Percentiles rank a stretch among this genome's conserved stretches.
phyloP scores from a whole-genome alignment of 768 basidiomycete genomes.

The Piloderma croceum region DNA sequence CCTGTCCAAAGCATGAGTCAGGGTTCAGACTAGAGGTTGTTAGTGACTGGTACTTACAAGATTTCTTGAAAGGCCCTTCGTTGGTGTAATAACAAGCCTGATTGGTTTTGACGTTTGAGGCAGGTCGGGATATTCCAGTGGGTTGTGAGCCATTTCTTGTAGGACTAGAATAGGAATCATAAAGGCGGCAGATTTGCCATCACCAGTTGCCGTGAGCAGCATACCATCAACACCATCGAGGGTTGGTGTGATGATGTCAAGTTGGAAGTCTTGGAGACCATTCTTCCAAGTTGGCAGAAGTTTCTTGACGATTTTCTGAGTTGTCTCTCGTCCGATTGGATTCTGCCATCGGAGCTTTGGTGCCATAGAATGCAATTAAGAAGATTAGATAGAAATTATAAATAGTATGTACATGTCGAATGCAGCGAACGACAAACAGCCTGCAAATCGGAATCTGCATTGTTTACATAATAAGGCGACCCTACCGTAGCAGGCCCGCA shows the following conservation, averaged over 20 bases:
- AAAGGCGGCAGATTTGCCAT: constrained; percentile 7
- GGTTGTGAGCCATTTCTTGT: constrained; percentile 1
- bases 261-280: constrained; percentile 3
- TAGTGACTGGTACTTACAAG: constrained; percentile 5
- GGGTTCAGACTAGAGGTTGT: too few relatives aligned
- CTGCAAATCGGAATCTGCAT: too few relatives aligned
- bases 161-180: constrained; percentile 4
- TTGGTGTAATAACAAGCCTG: constrained; percentile 4
- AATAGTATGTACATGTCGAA: too few relatives aligned
- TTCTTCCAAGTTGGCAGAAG: constrained; percentile 5
- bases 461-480: too few relatives aligned
- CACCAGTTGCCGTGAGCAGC: constrained; percentile 3
- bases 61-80: constrained; percentile 6
- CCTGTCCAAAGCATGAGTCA: background rate
- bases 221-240: constrained; percentile 5
- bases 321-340: constrained; percentile 4
- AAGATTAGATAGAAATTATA: too few relatives aligned
- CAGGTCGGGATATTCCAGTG: constrained; percentile 1
- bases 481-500: too few relatives aligned
- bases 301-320: background rate
- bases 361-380: too few relatives aligned
- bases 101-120: background rate
- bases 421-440: too few relatives aligned
- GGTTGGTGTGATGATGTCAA: background rate
- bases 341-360: constrained; percentile 13